These are phyloP conservation scores for Suillus occidentalis DNA, from an alignment of 768 basidiomycete species.

Conservation along the genomic window DNA sequence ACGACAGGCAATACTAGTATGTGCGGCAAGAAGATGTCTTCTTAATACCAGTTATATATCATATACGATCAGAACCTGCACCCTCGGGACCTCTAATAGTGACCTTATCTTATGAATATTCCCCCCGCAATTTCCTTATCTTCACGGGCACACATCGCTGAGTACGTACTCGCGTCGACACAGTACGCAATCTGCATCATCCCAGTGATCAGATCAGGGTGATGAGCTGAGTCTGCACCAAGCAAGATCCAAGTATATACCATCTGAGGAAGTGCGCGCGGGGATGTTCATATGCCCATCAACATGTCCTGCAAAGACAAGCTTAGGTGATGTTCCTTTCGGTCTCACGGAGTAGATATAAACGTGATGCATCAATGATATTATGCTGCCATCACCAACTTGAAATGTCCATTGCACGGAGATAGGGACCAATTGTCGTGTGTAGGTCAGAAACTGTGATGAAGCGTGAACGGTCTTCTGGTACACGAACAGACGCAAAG, in stretches of 20 bases:
- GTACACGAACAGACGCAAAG: conserved; percentile 33
- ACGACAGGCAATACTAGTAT: conserved; percentile 14
- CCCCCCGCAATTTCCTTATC: conserved; percentile 42
- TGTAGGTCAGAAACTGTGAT: conserved; percentile 31
- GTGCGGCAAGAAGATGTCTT: conserved; percentile 35
- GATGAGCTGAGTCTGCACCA: conserved; percentile 55
- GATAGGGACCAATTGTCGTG: conserved; percentile 46
- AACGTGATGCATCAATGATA: conserved; percentile 48
- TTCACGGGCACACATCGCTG: conserved; percentile 42
- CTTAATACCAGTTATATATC: conserved; percentile 50
- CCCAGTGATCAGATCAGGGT: conserved; percentile 45
- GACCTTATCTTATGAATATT: conserved; percentile 42
- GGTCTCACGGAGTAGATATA: background rate
- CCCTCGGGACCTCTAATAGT: conserved; percentile 38
- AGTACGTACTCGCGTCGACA: conserved; percentile 14
- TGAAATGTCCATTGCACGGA: conserved; percentile 45
- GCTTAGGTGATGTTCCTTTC: background rate
- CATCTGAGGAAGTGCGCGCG: conserved; percentile 49
- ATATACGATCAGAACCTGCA: conserved; percentile 52
- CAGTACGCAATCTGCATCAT: conserved; percentile 36
- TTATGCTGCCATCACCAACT: conserved; percentile 54
- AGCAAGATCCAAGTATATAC: conserved; percentile 54
- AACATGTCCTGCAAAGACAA: conserved; percentile 38
- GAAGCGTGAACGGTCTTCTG: conserved; percentile 36
- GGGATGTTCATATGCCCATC: conserved; percentile 51